Evolutionary conservation across 169 alveolate genomes (phyloP), one percentile per base, ranked within the genome.

Genomic region (Plasmodium chabaudi): DNA sequence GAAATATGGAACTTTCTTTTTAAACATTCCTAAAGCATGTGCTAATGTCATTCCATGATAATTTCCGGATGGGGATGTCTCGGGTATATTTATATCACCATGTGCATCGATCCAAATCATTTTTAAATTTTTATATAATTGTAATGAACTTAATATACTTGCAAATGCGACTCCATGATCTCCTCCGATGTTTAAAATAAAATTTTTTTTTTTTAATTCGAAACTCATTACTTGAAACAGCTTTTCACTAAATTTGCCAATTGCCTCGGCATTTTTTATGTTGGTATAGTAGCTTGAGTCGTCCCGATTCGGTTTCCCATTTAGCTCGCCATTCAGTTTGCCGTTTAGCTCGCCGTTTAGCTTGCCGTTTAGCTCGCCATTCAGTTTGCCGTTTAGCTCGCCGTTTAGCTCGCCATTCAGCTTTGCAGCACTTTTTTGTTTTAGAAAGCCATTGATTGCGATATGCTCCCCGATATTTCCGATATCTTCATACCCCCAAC

Each of bases 21-120:
- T 72, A 25, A 87, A 82, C 51, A 88, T 68, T 34, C 96, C 96
- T 47, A 91, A 10, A 1, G 91, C 61, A 60, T 82, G 92, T 17
- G 92, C 93, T 21, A 87, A 89, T 25, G 95, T 88, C 94, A 92
- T 92, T 59, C 96, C 96, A 72, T 93, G 96, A 57, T 77, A 75
- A 72, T 93, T 88, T 34, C 91, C 89, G 0, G 93, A 88, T 10
- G 95, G 94, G 9, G 94, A 57, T 7, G 94, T 88, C n/a, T 49
- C 92, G 5, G 95, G 95, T n/a, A 89, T 74, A 74, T 92, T 92
- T 25, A 87, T 84, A 57, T 93, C 96, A 1, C 91, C 93, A 82
- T 93, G 96, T 17, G 96, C 96, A 87, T 93, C 96, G 7, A 93
- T 67, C 96, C 96, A 93, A 13, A 93, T 49, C 5, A 93, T 88